These are phyloP conservation scores for Boletus vermiculosoides DNA, from an alignment of 768 basidiomycete species.

Conservation along the genomic window DNA sequence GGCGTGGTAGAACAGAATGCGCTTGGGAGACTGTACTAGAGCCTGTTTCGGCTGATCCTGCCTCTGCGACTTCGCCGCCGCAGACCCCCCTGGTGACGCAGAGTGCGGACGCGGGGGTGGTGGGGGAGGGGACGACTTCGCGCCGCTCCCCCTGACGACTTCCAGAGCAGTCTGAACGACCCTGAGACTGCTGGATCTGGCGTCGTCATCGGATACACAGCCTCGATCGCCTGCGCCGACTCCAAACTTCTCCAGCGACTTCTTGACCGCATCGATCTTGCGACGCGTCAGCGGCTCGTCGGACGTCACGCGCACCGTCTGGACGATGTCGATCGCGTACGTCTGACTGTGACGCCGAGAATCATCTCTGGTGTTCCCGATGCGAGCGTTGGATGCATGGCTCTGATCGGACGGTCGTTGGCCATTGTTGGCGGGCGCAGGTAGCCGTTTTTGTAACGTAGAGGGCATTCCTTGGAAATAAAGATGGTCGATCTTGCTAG, in stretches of 20 bases:
- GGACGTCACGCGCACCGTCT: conserved; percentile 30
- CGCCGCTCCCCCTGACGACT: conserved; percentile 17
- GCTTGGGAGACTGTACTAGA: conserved; percentile 15
- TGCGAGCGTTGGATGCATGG: not conserved
- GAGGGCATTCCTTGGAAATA: conserved; percentile 14
- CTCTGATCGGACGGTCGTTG: conserved; percentile 12
- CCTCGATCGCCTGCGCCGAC: conserved; percentile 27
- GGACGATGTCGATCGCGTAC: conserved; percentile 32
- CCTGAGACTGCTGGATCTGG: conserved; percentile 19
- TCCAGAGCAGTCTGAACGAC: conserved; percentile 27
- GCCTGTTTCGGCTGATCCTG: conserved; percentile 1
- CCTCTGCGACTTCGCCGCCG: conserved; percentile 7
- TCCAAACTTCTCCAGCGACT: conserved; percentile 24
- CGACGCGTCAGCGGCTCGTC: conserved; percentile 26
- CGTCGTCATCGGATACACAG: conserved; percentile 31
- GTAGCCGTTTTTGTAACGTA: conserved; percentile 20
- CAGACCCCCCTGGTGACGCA: conserved; percentile 16
- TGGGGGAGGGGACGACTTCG: conserved; percentile 6
- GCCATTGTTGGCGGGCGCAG: conserved; percentile 1
- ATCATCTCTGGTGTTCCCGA: not conserved
- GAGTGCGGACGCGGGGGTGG: conserved; percentile 22
- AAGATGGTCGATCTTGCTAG: not conserved
- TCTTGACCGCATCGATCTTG: conserved; percentile 32
- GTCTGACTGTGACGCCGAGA: conserved; percentile 11
- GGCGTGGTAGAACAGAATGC: conserved; percentile 34